phyloP scores from a whole-genome alignment of 306 rosid species.

The Begonia peltatifolia region DNA sequence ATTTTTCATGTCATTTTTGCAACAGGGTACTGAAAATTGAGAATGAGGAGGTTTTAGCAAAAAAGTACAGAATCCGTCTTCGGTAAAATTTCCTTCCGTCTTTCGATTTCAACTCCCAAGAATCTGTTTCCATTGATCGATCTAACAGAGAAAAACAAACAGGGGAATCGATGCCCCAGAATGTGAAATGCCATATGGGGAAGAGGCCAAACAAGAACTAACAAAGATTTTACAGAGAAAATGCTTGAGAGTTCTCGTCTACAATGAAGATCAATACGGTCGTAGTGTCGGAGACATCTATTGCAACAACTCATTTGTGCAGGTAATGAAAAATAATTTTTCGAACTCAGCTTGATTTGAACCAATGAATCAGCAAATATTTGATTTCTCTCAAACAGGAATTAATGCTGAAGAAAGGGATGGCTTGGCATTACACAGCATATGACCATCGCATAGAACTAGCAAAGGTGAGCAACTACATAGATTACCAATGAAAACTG shows the following conservation, averaged over 20 bases:
- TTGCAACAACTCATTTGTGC: constrained; percentile 53
- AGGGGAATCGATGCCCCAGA: constrained; percentile 98
- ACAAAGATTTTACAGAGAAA: constrained; percentile 48
- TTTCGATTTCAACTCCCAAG: not conserved
- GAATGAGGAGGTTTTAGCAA: constrained; percentile 55
- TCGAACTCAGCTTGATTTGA: too few species aligned
- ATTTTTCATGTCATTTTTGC: not conserved
- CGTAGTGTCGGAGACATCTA: constrained; percentile 67
- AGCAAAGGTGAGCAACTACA: constrained; percentile 26
- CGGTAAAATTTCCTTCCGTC: constrained; percentile 32
- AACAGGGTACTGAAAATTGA: constrained; percentile 39
- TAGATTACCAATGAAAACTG: not conserved
- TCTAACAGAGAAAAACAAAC: not conserved
- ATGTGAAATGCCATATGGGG: constrained; percentile 65
- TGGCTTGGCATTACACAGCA: constrained; percentile 81
- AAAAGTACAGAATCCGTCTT: constrained; percentile 66
- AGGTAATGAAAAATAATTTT: constrained; percentile 26
- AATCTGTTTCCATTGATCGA: too few species aligned
- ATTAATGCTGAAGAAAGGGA: constrained; percentile 75
- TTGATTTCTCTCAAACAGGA: constrained; percentile 31
- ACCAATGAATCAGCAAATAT: too few species aligned
- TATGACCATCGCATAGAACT: constrained; percentile 66
- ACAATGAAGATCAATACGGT: constrained; percentile 72
- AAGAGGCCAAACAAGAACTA: constrained; percentile 63
- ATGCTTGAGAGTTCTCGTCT: constrained; percentile 60